phyloP scores from a whole-genome alignment of 345 rosid species.

The Excoecaria agallocha region DNA sequence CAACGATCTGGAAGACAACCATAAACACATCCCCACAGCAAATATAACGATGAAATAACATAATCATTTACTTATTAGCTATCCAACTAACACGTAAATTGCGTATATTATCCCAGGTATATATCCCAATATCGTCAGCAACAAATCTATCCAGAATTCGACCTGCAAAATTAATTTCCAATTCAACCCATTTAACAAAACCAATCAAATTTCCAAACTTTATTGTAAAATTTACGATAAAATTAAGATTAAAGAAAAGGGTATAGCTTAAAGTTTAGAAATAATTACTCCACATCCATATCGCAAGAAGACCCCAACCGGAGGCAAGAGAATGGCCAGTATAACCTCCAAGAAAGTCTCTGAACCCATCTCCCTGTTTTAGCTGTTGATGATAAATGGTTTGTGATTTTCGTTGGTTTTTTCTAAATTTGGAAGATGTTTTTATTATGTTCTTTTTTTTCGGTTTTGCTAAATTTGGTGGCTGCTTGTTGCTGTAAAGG shows the following conservation, averaged over 20 bases:
- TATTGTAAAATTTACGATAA: not conserved
- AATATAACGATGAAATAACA: not conserved
- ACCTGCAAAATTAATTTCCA: conserved; percentile 43
- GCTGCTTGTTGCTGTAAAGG: not conserved
- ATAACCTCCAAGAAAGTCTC: conserved; percentile 79
- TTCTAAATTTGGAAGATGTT: not conserved
- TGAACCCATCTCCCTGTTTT: conserved; percentile 53
- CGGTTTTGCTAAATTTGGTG: not conserved
- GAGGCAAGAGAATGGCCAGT: conserved; percentile 82
- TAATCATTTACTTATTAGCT: not conserved
- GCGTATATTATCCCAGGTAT: conserved; percentile 92
- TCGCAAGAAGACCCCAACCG: conserved; percentile 92
- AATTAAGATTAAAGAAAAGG: not conserved
- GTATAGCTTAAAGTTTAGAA: not conserved
- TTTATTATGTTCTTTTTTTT: not conserved
- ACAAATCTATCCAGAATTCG: conserved; percentile 82
- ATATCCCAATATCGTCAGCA: conserved; percentile 73
- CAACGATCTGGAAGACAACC: not conserved
- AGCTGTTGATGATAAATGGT: not conserved
- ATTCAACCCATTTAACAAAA: not conserved
- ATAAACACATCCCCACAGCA: not conserved
- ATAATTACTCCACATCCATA: conserved; percentile 76
- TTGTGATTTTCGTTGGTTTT: not conserved
- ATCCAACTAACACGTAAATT: conserved; percentile 71
- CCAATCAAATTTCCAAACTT: not conserved